Evolutionary conservation across 352 stramenopile species (phyloP), one percentile per base, ranked within the genome.

Genomic region (Plasmopara muralis): DNA sequence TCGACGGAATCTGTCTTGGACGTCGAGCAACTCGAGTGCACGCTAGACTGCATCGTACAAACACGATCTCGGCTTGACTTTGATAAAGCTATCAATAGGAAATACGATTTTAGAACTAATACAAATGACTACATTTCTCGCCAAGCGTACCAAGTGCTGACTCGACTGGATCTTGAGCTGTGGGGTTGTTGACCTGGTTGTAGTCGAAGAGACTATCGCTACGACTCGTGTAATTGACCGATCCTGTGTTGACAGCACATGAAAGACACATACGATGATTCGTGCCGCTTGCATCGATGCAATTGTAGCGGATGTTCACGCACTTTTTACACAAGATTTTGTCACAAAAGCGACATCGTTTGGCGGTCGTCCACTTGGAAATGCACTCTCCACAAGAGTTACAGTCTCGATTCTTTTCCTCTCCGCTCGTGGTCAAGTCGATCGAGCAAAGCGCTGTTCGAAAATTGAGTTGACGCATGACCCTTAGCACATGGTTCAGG

Each of bases 401-500:
- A 39, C 77, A 85, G 40, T 64, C 56, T 14, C 77, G 72, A 10
- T 13, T 41, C 13, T 39, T 44, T n/a, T 66, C 55, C 6, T 43
- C 30, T 46, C 64, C 41, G 38, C 52, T 62, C 4, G 43, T 28
- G 29, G 38, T 47, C 1, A 49, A 59, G 13, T 53, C 41, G 13
- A 58, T 59, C 4, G 52, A 61, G 40, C 53, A 49, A 5, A 53
- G 43, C n/a, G 55, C 56, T 9, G 57, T 41, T 45, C 55, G 42
- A 41, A 55, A 54, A 9, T 30, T 55, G 9, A 76, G 29, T 53
- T 76, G 70, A 1, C 77, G 74, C 57, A 77, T 72, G 35, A 87
- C 58, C 59, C 82, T 83, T 53, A 87, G 72, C 47, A 82, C 56
- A 50, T 87, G 77, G 41, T 81, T 85, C 45, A 87, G 64, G 49